Evolutionary conservation across 1,284 basidiomycete genomes (phyloP).

Genomic region (Puccinia novopanici): DNA sequence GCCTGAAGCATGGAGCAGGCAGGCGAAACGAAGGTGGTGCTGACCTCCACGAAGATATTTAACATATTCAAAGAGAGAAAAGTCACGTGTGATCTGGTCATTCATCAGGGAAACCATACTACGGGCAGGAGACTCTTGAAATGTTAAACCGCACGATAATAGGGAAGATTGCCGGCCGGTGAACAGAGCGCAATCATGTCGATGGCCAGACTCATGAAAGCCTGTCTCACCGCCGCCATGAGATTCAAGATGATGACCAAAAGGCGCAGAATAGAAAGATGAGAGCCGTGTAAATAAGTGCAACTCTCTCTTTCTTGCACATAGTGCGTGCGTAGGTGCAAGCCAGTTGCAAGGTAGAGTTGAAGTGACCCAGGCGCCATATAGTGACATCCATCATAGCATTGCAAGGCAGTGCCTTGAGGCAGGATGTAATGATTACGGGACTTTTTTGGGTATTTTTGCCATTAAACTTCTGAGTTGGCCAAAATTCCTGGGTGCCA

Average conservation of each 20-base stretch:
- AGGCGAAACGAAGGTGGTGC: conserved; percentile 8
- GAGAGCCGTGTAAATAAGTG: background rate
- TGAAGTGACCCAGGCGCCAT: background rate
- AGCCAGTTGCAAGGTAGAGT: background rate
- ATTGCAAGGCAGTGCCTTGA: background rate
- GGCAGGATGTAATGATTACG: no score
- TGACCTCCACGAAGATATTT: conserved; percentile 19
- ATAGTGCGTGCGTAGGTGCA: background rate
- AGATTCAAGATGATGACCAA: background rate
- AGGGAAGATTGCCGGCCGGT: background rate
- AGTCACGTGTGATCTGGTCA: conserved; percentile 19
- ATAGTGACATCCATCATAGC: background rate
- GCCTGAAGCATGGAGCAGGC: conserved; percentile 7
- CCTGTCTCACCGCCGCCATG: background rate
- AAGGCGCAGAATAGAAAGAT: conserved; percentile 10
- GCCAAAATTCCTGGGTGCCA: background rate
- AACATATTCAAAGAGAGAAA: conserved; percentile 4
- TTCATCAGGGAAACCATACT: background rate
- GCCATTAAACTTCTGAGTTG: background rate
- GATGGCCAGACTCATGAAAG: background rate
- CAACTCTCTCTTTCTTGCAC: background rate
- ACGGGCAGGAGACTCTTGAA: conserved; percentile 10
- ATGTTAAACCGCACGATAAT: conserved; percentile 24
- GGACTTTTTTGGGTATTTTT: background rate
- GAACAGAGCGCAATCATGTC: background rate